These are phyloP conservation scores for Talaromyces marneffei DNA, from an alignment of 2,329 filamentous ascomycete genomes.

Conservation along the genomic window DNA sequence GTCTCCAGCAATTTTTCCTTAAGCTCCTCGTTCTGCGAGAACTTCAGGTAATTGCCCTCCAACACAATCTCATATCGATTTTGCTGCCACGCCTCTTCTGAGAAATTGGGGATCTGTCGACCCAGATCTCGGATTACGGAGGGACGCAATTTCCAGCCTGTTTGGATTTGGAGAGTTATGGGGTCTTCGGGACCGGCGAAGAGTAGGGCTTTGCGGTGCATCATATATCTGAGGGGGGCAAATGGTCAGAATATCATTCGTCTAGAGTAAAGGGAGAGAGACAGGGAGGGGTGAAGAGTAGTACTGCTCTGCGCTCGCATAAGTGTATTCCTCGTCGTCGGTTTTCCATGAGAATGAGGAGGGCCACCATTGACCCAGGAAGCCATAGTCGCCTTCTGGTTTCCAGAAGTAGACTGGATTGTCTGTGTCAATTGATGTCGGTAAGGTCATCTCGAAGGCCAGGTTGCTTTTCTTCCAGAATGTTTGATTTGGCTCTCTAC, in stretches of 20 bases:
- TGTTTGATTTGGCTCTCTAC: not conserved
- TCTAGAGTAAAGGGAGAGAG: not conserved
- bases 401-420: conserved; percentile 21
- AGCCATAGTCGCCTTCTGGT: conserved; percentile 19
- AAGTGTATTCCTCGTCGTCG: conserved; percentile 10
- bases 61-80: conserved; percentile 26
- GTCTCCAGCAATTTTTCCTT: conserved; percentile 25
- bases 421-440: not conserved
- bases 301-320: conserved; percentile 17
- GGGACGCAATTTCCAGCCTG: conserved; percentile 14
- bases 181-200: conserved; percentile 18
- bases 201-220: conserved; percentile 32
- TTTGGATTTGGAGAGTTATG: not conserved
- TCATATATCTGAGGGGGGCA: conserved; percentile 26
- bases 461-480: too few species aligned
- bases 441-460: not conserved
- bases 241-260: conserved; percentile 6
- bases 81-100: conserved; percentile 24
- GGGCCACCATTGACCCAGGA: conserved; percentile 21
- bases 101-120: conserved; percentile 28
- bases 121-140: conserved; percentile 23
- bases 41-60: conserved; percentile 29
- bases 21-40: conserved; percentile 26
- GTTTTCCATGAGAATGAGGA: conserved; percentile 18
- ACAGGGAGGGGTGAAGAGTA: not conserved